phyloP scores from a whole-genome alignment of 805 yeast genomes.

The Nakazawaea ambrosiae region DNA sequence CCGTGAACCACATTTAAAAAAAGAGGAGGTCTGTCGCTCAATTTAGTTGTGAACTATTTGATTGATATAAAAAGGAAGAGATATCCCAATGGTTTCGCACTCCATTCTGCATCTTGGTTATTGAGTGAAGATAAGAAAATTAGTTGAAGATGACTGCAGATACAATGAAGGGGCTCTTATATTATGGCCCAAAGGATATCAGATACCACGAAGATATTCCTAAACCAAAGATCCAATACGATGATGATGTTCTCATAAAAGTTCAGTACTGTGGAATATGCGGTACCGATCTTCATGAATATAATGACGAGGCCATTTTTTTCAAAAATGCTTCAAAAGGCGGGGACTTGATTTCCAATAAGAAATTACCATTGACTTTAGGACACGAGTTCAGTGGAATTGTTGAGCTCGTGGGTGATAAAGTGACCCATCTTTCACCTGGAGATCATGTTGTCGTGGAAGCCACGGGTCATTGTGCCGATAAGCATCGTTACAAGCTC shows the following conservation, averaged over 20 bases:
- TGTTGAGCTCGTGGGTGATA: slow-evolving; percentile 37
- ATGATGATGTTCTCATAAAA: slow-evolving; percentile 23
- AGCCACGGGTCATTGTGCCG: slow-evolving; percentile 47
- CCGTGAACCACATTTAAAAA: too few species aligned
- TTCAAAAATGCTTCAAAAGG: slow-evolving; percentile 25
- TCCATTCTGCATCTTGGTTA: too few species aligned
- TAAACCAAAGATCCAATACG: slow-evolving; percentile 11
- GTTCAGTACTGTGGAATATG: slow-evolving; percentile 52
- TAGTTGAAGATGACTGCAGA: background rate
- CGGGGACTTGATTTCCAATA: slow-evolving; percentile 10
- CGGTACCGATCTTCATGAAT: slow-evolving; percentile 58
- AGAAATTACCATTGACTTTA: slow-evolving; percentile 31
- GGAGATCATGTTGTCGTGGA: slow-evolving; percentile 62
- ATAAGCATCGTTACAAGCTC: slow-evolving; percentile 9
- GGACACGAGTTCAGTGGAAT: slow-evolving; percentile 49
- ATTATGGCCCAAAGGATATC: slow-evolving; percentile 37
- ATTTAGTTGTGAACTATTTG: too few species aligned
- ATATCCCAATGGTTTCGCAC: too few species aligned
- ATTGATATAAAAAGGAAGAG: too few species aligned
- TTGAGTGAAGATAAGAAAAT: too few species aligned
- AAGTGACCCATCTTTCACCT: slow-evolving; percentile 32
- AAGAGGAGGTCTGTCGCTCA: too few species aligned
- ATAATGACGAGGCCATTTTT: slow-evolving; percentile 51
- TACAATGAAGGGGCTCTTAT: slow-evolving; percentile 42
- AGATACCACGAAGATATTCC: slow-evolving; percentile 29